Evolutionary conservation across 1,284 basidiomycete species (phyloP), one percentile per base, ranked within the genome.

Genomic region (Gastroboletus turbinatus): DNA sequence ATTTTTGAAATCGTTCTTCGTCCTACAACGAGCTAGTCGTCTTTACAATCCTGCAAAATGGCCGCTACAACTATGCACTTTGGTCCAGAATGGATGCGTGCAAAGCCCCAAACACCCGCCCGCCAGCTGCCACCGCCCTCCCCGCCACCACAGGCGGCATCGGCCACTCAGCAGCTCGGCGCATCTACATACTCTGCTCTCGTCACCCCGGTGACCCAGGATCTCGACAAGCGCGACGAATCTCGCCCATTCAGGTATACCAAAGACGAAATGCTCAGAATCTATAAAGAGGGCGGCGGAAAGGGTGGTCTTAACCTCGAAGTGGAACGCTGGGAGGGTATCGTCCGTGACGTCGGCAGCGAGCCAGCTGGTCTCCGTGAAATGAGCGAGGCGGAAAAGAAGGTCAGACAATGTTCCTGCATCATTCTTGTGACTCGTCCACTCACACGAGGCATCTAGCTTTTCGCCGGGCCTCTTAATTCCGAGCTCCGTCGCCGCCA

Each of bases 11-110:
- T 60, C 54, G 44, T 45, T 48, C 52, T 52, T 71, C 58, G 53
- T 45, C 38, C 36, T n/a, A 52, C 50, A 51, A 33, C 55, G 30
- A 48, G 9, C 35, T 8, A 16, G 27, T 44, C 49, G 36, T 40
- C 46, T 30, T 63, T 56, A 59, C 58, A 60, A 51, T 47, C 56
- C 46, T 52, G 60, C 65, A 75, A 79, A 80, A 90, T 90, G 86
- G 81, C 85, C 57, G 78, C 85, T 51, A 79, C 81, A 48, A 87
- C 88, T 21, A 87, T 91, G 83, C 90, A 92, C 72, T 91, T 92
- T 77, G 89, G 88, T 67, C 90, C 90, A 49, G 90, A 92, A 76
- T 93, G 91, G 90, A 92, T 93, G 90, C 84, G 90, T 64, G 82
- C 84, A 60, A 91, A 90, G 75, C 80, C 79, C 59, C 83, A 87